A percentile compares a stretch with the other conserved stretches of the same genome.
Evolutionary conservation across 208 protist genomes (phyloP).

Genomic region (Trypanosoma scelopori): DNA sequence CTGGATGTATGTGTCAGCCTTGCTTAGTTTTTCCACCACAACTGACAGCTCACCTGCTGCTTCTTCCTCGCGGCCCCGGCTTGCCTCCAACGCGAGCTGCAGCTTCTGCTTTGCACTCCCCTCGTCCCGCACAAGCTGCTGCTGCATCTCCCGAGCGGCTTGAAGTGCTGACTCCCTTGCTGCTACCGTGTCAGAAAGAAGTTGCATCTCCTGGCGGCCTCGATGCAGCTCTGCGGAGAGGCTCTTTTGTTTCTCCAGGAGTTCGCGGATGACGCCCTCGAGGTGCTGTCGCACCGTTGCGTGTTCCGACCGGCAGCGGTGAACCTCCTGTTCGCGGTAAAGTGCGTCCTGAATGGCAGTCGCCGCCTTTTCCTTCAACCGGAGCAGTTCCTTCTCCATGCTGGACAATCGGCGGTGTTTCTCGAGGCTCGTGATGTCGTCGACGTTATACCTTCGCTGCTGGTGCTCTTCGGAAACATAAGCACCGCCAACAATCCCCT

Average conservation of each 20-base stretch:
- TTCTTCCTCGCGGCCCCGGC: constrained; percentile 5
- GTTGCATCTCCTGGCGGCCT: constrained; percentile 1
- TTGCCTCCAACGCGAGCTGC: constrained; percentile 9
- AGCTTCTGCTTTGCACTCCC: neutral
- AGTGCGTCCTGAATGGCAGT: constrained; percentile 1
- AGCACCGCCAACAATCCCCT: too few relatives aligned
- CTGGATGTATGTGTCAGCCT: constrained; percentile 27
- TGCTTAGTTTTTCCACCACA: constrained; percentile 21
- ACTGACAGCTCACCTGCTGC: constrained; percentile 9
- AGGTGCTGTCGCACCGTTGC: constrained; percentile 7
- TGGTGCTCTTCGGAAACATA: neutral
- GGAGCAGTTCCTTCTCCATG: constrained; percentile 9
- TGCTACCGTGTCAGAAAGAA: neutral
- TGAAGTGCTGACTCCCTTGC: neutral
- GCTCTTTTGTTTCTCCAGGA: constrained; percentile 21
- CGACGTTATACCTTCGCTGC: constrained; percentile 16
- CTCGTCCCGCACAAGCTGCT: neutral
- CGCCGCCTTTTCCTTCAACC: constrained; percentile 6
- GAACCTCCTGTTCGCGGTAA: constrained; percentile 20
- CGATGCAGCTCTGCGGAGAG: constrained; percentile 8
- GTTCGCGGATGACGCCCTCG: constrained; percentile 18
- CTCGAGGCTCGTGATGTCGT: constrained; percentile 23
- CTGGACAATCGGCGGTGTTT: constrained; percentile 12
- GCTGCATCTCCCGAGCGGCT: neutral
- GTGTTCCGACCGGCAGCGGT: constrained; percentile 7